Percentiles rank a stretch among this genome's conserved stretches.
These are phyloP conservation scores for Vaucheria bursata DNA, from an alignment of 352 stramenopile species.

Conservation along the genomic window DNA sequence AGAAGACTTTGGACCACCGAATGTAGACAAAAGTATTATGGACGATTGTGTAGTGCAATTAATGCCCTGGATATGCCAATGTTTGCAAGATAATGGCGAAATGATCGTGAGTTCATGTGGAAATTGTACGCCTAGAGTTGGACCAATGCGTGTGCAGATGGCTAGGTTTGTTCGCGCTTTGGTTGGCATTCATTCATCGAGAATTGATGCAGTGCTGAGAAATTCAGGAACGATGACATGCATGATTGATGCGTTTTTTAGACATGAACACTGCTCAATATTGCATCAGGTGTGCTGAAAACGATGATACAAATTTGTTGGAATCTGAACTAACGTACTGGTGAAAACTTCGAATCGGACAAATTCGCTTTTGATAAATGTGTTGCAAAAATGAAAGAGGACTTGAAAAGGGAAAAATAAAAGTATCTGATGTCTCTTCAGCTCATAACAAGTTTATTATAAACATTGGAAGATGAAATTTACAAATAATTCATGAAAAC, in stretches of 20 bases:
- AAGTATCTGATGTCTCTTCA: too few species aligned
- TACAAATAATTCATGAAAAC: too few species aligned
- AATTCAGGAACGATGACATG: background rate
- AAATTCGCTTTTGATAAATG: too few species aligned
- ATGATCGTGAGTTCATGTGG: background rate
- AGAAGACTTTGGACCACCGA: too few species aligned
- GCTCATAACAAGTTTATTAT: too few species aligned
- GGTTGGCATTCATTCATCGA: constrained; percentile 2
- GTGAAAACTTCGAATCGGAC: too few species aligned
- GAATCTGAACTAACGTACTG: too few species aligned
- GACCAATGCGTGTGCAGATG: constrained; percentile 11
- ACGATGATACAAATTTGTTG: too few species aligned
- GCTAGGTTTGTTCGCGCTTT: constrained; percentile 29
- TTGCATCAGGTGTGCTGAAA: background rate
- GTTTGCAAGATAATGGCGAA: background rate
- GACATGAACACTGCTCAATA: background rate
- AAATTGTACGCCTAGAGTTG: constrained; percentile 8
- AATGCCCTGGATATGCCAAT: background rate
- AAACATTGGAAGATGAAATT: too few species aligned
- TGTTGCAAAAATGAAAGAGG: too few species aligned
- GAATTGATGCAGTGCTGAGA: constrained; percentile 11
- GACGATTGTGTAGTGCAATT: background rate
- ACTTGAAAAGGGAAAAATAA: too few species aligned
- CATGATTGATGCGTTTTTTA: background rate
- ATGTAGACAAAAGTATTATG: too few species aligned